phyloP scores from a whole-genome alignment of 768 basidiomycete genomes.

The Pisolithus sp. region DNA sequence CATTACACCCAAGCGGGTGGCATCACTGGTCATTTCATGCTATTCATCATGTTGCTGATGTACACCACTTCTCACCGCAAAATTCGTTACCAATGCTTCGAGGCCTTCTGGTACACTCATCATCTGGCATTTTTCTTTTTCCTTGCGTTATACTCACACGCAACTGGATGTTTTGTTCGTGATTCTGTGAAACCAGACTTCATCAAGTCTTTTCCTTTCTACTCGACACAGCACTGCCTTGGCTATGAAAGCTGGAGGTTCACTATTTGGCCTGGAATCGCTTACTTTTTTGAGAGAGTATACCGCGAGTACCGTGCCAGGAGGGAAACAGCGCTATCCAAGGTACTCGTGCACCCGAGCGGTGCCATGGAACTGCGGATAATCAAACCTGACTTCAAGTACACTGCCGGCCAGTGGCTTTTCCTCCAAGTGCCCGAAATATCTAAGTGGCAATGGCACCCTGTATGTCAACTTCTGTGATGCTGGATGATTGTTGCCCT shows the following conservation, averaged over 20 bases:
- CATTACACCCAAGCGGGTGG: conserved; percentile 87
- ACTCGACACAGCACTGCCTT: conserved; percentile 79
- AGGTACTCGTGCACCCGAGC: conserved; percentile 85
- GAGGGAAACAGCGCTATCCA: conserved; percentile 69
- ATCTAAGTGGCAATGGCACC: conserved; percentile 86
- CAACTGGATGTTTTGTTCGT: conserved; percentile 93
- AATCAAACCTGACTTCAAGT: conserved; percentile 86
- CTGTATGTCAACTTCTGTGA: conserved; percentile 50
- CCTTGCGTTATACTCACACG: conserved; percentile 84
- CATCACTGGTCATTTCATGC: conserved; percentile 95
- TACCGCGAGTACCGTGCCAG: conserved; percentile 80
- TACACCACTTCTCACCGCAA: conserved; percentile 88
- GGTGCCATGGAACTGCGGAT: conserved; percentile 94
- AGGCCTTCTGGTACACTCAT: conserved; percentile 96
- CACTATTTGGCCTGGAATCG: conserved; percentile 86
- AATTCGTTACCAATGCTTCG: conserved; percentile 85
- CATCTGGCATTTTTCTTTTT: conserved; percentile 94
- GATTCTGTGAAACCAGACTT: conserved; percentile 72
- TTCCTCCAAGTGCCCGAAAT: conserved; percentile 86
- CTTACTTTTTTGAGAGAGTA: conserved; percentile 84
- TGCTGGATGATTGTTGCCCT: neutral
- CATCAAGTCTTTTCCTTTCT: conserved; percentile 74
- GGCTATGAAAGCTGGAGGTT: conserved; percentile 90
- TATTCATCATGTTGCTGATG: conserved; percentile 88
- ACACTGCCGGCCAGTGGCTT: conserved; percentile 88